Conservation (phyloP, 495 filamentous ascomycete genomes). For the Neurospora sublineolata region DNA sequence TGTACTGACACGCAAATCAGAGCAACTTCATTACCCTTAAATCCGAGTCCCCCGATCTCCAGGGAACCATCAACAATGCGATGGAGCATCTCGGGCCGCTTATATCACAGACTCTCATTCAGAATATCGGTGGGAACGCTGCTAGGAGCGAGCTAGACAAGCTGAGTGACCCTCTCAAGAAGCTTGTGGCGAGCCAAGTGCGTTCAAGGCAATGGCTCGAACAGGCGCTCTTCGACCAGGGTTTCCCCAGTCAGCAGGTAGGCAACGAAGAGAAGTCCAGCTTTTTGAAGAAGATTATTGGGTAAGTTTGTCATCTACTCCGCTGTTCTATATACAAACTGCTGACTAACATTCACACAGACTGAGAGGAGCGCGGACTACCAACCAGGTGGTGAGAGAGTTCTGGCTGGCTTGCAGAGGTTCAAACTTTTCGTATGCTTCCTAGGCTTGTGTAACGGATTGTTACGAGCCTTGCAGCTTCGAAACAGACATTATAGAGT, state of each 20-base stretch:
- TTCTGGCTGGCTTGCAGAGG: constrained; percentile 15
- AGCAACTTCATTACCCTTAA: constrained; percentile 35
- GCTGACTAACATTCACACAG: constrained; percentile 2
- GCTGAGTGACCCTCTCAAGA: constrained; percentile 67
- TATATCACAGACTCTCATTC: constrained; percentile 46
- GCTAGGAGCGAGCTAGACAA: constrained; percentile 67
- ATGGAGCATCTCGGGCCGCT: constrained; percentile 49
- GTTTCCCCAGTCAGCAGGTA: constrained; percentile 48
- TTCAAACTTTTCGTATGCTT: constrained; percentile 15
- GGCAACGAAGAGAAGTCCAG: constrained; percentile 45
- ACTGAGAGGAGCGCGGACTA: constrained; percentile 10
- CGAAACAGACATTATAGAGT: not conserved
- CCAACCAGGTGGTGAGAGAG: constrained; percentile 17
- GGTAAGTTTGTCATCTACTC: constrained; percentile 21
- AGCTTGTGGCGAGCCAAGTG: constrained; percentile 55
- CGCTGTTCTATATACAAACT: not conserved
- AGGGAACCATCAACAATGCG: constrained; percentile 37
- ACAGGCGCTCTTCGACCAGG: constrained; percentile 37
- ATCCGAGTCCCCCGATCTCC: constrained; percentile 28
- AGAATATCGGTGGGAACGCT: constrained; percentile 63
- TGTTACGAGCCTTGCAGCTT: not conserved
- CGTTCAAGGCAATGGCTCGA: constrained; percentile 50
- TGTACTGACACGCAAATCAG: constrained; percentile 22
- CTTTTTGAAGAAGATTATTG: constrained; percentile 50
- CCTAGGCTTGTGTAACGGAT: not conserved